Evolutionary conservation across 805 yeast species (phyloP).

Genomic region (Metschnikowia aberdeeniae): DNA sequence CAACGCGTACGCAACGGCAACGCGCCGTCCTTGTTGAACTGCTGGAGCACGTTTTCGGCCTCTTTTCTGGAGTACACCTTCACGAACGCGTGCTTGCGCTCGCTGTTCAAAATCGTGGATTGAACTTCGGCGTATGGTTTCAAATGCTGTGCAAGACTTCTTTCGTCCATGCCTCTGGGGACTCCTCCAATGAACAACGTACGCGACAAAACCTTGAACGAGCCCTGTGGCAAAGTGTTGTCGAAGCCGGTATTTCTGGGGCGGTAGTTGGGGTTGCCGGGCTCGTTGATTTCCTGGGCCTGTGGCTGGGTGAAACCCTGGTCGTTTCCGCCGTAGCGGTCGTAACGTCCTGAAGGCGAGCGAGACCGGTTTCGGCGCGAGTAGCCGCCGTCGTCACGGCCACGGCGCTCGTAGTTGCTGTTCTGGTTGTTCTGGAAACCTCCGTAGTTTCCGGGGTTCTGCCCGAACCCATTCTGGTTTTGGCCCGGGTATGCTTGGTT

Average conservation of each 20-base stretch:
- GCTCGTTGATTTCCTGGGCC: constrained; percentile 55
- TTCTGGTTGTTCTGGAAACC: neutral
- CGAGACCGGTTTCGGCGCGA: constrained; percentile 52
- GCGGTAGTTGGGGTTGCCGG: constrained; percentile 72
- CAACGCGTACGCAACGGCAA: constrained; percentile 80
- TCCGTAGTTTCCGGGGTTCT: neutral
- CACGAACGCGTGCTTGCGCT: constrained; percentile 93
- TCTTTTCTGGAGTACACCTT: constrained; percentile 89
- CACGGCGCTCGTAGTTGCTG: constrained; percentile 22
- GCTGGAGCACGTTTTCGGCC: constrained; percentile 76
- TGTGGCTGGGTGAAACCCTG: constrained; percentile 16
- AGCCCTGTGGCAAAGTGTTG: constrained; percentile 66
- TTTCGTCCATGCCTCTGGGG: constrained; percentile 75
- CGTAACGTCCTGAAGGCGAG: constrained; percentile 40
- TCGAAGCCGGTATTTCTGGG: constrained; percentile 72
- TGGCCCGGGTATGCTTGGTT: neutral
- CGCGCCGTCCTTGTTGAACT: constrained; percentile 66
- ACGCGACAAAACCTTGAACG: constrained; percentile 79
- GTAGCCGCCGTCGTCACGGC: constrained; percentile 32
- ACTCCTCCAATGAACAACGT: constrained; percentile 95
- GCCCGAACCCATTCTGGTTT: constrained; percentile 1
- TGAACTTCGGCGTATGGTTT: constrained; percentile 91
- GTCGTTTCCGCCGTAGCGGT: constrained; percentile 11
- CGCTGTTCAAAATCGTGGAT: constrained; percentile 79
- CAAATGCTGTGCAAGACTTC: constrained; percentile 61